Evolutionary conservation across 352 stramenopile species (phyloP), one percentile per base, ranked within the genome.

Genomic region (Globisporangium canariense): DNA sequence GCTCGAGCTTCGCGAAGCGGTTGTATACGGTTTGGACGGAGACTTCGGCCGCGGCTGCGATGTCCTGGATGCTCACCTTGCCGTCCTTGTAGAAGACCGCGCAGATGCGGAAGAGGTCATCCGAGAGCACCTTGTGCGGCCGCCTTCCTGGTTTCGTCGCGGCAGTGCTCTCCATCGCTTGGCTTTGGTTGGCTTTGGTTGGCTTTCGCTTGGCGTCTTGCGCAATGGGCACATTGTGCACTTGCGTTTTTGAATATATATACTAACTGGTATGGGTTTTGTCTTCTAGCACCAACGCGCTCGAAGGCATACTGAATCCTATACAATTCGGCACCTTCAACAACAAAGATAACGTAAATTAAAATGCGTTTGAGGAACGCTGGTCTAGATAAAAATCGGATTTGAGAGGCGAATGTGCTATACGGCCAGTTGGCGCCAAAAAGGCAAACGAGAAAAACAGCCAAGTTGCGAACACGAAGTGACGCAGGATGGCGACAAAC

Each of bases 341-440:
- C 38, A 45, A 45, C 10, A 28, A 28, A 28, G 25, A 28, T 28
- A 28, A 28, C 25, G 25, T 28, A 28, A 28, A 28, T 46, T 46
- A 18, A 46, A 46, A 18, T 49, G 2, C 43, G 13, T 4, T 49
- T 7, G n/a, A 16, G 22, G 7, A 22, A 20, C 11, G 18, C 7
- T 49, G 16, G 16, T 20, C 0, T 49, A 22, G 32, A 36, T 36
- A 8, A 16, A 10, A 1, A 57, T 4, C 28, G 41, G 5, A 43
- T 58, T 34, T 20, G 16, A 10, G 3, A 55, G 58, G 58, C 13
- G 49, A 62, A 53, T 40, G 38, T 59, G 34, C 13, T 65, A 65
- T 65, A 65, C 20, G 38, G 22, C 60, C 60, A 34, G 2, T 36
- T 62, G 56, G 56, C 56, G 56, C 56, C 56, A 61, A 62, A 62